Percentiles rank a stretch among this genome's conserved stretches.
phyloP scores from a whole-genome alignment of 306 rosid species.

The Crataegus laevigata region DNA sequence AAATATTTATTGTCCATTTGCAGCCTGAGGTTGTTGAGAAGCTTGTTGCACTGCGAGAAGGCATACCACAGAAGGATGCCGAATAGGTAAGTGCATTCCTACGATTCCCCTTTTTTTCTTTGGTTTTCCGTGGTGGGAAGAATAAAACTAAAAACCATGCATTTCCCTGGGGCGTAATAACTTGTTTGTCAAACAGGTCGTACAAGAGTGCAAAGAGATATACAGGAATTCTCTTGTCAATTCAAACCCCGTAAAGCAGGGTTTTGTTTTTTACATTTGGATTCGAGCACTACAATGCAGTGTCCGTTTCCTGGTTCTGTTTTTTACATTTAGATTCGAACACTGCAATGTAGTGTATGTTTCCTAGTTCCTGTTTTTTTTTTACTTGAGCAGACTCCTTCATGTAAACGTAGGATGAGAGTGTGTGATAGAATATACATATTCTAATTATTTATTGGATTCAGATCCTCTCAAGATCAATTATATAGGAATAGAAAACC shows the following conservation, averaged over 20 bases:
- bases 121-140: neutral
- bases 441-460: no score
- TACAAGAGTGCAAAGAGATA: constrained; percentile 96
- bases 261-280: constrained; percentile 47
- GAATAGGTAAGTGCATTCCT: constrained; percentile 59
- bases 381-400: no score
- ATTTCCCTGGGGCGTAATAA: no score
- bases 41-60: constrained; percentile 89
- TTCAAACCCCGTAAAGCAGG: constrained; percentile 70
- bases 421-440: no score
- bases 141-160: neutral
- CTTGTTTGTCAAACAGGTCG: constrained; percentile 48
- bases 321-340: no score
- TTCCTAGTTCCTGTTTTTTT: no score
- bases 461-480: no score
- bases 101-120: neutral
- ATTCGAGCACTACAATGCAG: no score
- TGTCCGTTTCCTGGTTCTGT: no score
- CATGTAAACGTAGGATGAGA: no score
- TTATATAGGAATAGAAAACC: no score
- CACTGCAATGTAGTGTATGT: no score
- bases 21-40: constrained; percentile 97
- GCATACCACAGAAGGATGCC: constrained; percentile 96
- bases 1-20: constrained; percentile 6
- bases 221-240: constrained; percentile 78